These are phyloP conservation scores for Lathyrus sativus DNA, from an alignment of 306 rosid species.

Conservation along the genomic window DNA sequence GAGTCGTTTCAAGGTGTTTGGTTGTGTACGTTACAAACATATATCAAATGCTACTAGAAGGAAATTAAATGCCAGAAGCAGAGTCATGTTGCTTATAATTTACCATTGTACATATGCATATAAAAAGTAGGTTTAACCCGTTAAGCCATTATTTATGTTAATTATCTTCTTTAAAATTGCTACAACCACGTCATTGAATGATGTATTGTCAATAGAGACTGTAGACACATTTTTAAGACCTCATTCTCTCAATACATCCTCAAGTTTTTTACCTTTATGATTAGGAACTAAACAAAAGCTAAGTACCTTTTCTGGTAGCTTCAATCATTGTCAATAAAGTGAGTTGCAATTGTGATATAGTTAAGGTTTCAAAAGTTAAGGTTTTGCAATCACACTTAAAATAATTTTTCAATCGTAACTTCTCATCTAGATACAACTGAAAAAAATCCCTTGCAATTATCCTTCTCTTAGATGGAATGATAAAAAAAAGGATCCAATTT, in stretches of 20 bases:
- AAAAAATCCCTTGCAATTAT: not conserved
- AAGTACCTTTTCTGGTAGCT: not conserved
- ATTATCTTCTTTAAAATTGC: not conserved
- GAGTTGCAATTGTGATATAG: not conserved
- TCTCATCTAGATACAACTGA: not conserved
- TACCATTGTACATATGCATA: too few species aligned
- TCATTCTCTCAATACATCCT: not conserved
- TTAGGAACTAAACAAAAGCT: not conserved
- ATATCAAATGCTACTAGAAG: too few species aligned
- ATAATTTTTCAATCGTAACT: too few species aligned
- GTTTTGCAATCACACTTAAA: not conserved
- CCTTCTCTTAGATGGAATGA: not conserved
- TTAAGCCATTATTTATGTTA: not conserved
- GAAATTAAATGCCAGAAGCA: too few species aligned
- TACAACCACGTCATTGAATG: not conserved
- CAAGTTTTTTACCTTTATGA: not conserved
- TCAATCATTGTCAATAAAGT: not conserved
- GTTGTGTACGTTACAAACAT: too few species aligned
- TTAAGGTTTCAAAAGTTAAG: not conserved
- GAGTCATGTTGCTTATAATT: too few species aligned
- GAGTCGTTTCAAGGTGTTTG: too few species aligned
- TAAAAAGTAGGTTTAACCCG: not conserved
- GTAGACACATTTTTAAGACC: not conserved
- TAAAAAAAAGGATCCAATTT: too few species aligned
- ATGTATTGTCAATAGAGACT: not conserved